Evolutionary conservation across 169 alveolate species (phyloP), one percentile per base, ranked within the genome.

Genomic region (Cryptosporidium canis): DNA sequence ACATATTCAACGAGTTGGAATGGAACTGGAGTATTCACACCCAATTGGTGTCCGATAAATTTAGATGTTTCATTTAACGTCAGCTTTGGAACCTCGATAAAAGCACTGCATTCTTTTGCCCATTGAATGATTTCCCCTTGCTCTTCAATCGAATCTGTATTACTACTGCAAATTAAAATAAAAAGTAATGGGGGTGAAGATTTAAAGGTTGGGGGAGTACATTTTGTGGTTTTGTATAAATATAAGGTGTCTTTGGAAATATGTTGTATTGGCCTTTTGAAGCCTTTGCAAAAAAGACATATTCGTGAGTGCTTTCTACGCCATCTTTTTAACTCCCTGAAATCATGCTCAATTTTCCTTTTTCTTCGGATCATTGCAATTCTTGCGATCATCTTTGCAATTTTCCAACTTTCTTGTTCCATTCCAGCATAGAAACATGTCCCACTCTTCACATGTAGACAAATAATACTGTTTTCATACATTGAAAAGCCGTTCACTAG

Each of bases 341-440:
- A 72, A 47, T 90, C 94, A 47, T 66, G 63, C 14, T 92, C 94
- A 44, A 92, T 64, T 11, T 91, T 84, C 47, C 90, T 90, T 31
- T 77, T 67, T 29, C 94, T 90, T 33, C 95, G 85, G 7, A 92
- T 85, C 66, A 91, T 77, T 8, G 95, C 91, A 5, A 92, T 91
- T 47, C 91, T 90, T 2, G 95, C 95, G 33, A 92, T 90, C 65
- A 91, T 83, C 64, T 83, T 90, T 5, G 93, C 94, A 27, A 91
- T 92, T 47, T 90, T 83, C 95, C 95, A 92, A 83, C 92, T 83
- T 64, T 92, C 95, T 12, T 83, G 68, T 56, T 92, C 95, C 94
- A 92, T 92, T 72, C 91, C 93, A 43, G 95, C 95, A 53, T 90
- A 92, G 41, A 92, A 92, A 35, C 93, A 85, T 4, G 95, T 92